phyloP scores from a whole-genome alignment of 2,329 filamentous ascomycete genomes.

The Xylariaceae sp. region DNA sequence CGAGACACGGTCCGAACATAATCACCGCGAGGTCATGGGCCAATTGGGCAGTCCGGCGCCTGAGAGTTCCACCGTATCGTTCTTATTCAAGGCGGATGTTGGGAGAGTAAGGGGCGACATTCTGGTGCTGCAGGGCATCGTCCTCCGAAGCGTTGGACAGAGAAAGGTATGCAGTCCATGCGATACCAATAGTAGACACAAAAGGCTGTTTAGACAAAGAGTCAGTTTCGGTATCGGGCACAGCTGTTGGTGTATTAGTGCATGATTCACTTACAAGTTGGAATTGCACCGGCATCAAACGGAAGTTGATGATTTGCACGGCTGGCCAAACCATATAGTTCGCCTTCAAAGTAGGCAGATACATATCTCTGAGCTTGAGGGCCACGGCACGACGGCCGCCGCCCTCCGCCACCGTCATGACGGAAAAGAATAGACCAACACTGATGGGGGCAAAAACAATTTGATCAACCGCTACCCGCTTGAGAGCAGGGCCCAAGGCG shows the following conservation, averaged over 20 bases:
- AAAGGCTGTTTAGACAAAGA: constrained; percentile 70
- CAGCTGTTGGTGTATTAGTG: neutral
- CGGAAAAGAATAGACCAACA: constrained; percentile 88
- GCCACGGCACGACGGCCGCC: constrained; percentile 80
- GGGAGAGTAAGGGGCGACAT: constrained; percentile 41
- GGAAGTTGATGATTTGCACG: constrained; percentile 96
- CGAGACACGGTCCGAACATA: constrained; percentile 5
- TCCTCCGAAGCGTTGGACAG: constrained; percentile 88
- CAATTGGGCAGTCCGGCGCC: neutral
- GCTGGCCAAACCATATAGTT: constrained; percentile 96
- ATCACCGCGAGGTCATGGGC: neutral
- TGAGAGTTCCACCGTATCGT: neutral
- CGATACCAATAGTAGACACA: constrained; percentile 93
- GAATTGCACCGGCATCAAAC: constrained; percentile 91
- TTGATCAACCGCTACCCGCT: constrained; percentile 92
- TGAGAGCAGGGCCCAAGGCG: constrained; percentile 79
- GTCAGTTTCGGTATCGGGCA: constrained; percentile 15
- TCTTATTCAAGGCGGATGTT: constrained; percentile 45
- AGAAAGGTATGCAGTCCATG: constrained; percentile 96
- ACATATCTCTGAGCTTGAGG: constrained; percentile 91
- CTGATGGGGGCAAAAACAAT: constrained; percentile 90
- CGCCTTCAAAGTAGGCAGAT: constrained; percentile 90
- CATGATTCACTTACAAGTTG: constrained; percentile 76
- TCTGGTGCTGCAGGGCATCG: constrained; percentile 45
- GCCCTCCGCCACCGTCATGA: constrained; percentile 95